Evolutionary conservation across 2,329 filamentous ascomycete species (phyloP).

Genomic region (Rhinocladiella similis): DNA sequence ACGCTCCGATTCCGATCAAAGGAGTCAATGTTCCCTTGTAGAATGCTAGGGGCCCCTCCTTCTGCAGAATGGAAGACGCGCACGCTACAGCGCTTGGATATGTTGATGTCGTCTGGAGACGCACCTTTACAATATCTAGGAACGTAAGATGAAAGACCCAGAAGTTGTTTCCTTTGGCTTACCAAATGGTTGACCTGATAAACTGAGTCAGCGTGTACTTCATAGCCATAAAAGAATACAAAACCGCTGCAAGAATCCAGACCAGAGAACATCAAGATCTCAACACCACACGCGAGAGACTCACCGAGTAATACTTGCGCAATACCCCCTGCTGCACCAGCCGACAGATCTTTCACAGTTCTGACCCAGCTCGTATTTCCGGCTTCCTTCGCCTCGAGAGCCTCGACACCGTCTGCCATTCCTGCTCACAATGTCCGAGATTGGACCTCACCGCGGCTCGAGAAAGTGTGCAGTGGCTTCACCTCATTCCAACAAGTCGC

Average conservation of each 20-base stretch:
- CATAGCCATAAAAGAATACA: background rate
- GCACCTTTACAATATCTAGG: conserved; percentile 92
- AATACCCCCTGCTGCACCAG: conserved; percentile 86
- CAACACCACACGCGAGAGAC: conserved; percentile 36
- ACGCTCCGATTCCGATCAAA: conserved; percentile 92
- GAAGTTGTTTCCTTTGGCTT: conserved; percentile 51
- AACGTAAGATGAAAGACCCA: conserved; percentile 6
- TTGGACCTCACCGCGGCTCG: conserved; percentile 8
- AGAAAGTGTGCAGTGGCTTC: background rate
- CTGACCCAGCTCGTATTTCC: conserved; percentile 49
- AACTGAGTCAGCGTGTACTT: conserved; percentile 4
- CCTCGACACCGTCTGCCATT: conserved; percentile 20
- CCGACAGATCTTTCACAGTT: conserved; percentile 84
- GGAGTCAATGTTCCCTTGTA: conserved; percentile 98
- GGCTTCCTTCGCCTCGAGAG: conserved; percentile 18
- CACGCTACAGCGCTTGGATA: conserved; percentile 80
- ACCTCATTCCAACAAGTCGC: conserved; percentile 3
- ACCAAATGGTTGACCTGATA: conserved; percentile 65
- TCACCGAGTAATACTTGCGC: conserved; percentile 91
- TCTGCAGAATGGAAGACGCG: conserved; percentile 78
- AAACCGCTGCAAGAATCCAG: no score
- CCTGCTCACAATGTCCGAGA: background rate
- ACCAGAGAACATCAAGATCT: background rate
- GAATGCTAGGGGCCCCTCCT: conserved; percentile 87
- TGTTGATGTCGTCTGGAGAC: conserved; percentile 82